Percentiles rank a stretch among this genome's conserved stretches.
Evolutionary conservation across 2,329 filamentous ascomycete species (phyloP).

Genomic region (Colletotrichum sp.): DNA sequence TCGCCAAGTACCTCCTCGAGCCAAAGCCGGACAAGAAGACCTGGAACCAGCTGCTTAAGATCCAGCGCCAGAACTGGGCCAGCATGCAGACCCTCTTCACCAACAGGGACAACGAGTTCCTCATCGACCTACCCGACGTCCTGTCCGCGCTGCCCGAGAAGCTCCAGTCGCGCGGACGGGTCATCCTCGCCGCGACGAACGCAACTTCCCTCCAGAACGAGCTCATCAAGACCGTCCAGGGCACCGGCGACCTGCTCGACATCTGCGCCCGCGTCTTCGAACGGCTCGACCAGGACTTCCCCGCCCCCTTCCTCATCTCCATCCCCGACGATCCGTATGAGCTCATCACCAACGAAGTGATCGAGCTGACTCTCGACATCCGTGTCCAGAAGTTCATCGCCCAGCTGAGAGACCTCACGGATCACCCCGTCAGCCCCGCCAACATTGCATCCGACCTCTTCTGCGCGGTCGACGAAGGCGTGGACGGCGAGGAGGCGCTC

Average conservation of each 20-base stretch:
- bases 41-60: not conserved
- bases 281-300: constrained; percentile 34
- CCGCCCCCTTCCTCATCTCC: constrained; percentile 29
- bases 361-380: constrained; percentile 36
- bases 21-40: not conserved
- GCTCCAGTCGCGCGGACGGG: not conserved
- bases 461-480: not conserved
- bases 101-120: constrained; percentile 16
- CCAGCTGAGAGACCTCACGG: constrained; percentile 8
- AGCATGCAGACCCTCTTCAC: constrained; percentile 29
- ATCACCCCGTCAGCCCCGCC: not conserved
- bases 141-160: not conserved
- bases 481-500: not conserved
- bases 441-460: not conserved
- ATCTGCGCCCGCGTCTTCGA: constrained; percentile 29
- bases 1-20: constrained; percentile 30
- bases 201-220: constrained; percentile 37
- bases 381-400: constrained; percentile 41
- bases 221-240: constrained; percentile 17
- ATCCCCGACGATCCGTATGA: constrained; percentile 1
- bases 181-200: constrained; percentile 37
- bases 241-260: constrained; percentile 23
- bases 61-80: constrained; percentile 27
- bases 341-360: constrained; percentile 19
- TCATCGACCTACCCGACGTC: constrained; percentile 31